Conservation (phyloP, 2,329 filamentous ascomycete genomes). For the Colletotrichum australisinense region DNA sequence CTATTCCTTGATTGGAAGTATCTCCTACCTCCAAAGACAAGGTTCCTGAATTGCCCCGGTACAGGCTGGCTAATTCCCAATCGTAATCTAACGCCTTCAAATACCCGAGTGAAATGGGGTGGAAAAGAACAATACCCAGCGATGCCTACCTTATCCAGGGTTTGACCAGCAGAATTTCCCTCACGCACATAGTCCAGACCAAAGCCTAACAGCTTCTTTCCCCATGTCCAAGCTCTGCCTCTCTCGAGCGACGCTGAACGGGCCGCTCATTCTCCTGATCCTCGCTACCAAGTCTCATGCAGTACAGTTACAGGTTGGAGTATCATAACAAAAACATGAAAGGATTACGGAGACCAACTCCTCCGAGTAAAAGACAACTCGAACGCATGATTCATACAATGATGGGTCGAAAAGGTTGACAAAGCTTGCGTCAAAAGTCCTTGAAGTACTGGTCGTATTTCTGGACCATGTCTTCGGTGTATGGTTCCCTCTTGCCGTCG, state of each 20-base stretch:
- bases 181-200: background rate
- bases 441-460: constrained; percentile 79
- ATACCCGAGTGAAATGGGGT: background rate
- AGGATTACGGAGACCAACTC: background rate
- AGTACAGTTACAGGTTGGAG: constrained; percentile 26
- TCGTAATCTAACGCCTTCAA: constrained; percentile 17
- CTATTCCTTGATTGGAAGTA: background rate
- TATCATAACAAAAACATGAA: constrained; percentile 24
- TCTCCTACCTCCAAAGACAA: background rate
- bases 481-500: constrained; percentile 71
- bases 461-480: constrained; percentile 74
- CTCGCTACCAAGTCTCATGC: constrained; percentile 7
- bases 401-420: background rate
- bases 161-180: constrained; percentile 22
- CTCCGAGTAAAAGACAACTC: background rate
- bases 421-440: constrained; percentile 68
- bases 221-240: background rate
- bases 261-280: background rate
- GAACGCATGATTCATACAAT: constrained; percentile 12
- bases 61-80: constrained; percentile 8
- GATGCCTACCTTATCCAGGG: constrained; percentile 10
- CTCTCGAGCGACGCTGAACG: background rate
- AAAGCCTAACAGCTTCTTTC: constrained; percentile 4
- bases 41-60: background rate
- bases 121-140: background rate